Evolutionary conservation across 768 basidiomycete genomes (phyloP).

Genomic region (Xerocomellus intermedius): DNA sequence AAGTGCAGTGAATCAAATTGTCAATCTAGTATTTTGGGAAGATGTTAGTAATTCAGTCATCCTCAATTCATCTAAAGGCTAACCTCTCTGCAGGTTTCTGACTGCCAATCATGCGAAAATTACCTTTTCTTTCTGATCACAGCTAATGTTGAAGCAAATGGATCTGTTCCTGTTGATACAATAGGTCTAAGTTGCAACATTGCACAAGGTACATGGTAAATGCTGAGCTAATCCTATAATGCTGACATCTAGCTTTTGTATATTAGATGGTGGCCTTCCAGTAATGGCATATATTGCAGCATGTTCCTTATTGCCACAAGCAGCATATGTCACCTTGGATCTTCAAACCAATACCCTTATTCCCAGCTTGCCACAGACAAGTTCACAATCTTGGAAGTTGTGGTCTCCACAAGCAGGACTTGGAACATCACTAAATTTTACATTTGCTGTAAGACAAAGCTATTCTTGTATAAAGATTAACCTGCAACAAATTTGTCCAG

Average conservation of each 20-base stretch:
- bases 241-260: neutral
- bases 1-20: neutral
- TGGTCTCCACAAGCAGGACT: neutral
- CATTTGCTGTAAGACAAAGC: neutral
- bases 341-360: neutral
- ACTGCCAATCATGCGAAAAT: neutral
- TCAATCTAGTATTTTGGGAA: too few species aligned
- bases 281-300: constrained; percentile 5
- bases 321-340: neutral
- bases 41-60: neutral
- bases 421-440: neutral
- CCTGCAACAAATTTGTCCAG: neutral
- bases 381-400: constrained; percentile 2
- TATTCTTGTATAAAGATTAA: too few species aligned
- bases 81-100: neutral
- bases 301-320: constrained; percentile 4
- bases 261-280: neutral
- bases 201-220: neutral
- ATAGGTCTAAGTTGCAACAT: neutral
- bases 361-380: neutral
- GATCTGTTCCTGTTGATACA: neutral
- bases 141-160: constrained; percentile 7
- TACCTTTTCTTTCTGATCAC: constrained; percentile 12
- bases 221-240: neutral
- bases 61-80: neutral